Base-by-base conservation (phyloP, 371 early-diverging fungal genomes). In the Rhizopus microsporus region DNA sequence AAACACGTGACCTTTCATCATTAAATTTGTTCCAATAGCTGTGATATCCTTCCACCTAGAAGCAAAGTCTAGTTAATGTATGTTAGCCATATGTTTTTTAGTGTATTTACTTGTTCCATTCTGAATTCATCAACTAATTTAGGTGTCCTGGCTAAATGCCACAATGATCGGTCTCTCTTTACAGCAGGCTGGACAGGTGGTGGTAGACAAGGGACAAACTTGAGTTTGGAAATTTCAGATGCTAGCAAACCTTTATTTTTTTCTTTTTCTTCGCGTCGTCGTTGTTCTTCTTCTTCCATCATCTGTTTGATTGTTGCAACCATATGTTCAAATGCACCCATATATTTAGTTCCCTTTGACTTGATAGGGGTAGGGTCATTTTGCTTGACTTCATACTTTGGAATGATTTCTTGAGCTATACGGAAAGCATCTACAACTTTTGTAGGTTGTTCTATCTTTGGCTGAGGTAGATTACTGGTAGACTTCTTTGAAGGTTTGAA, bases 121-220 rank as follows among this genome's bases (percentile, higher is more conserved):
- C 51, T 52, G 30, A 65, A 60, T 10, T 60, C 60, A n/a, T 56
- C 61, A n/a, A 60, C 17, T 7, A 65, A 33, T 33, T 60, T 47
- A 8, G 53, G 49, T 13, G 60, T 60, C 3, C 54, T 47, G 7
- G 52, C 46, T 17, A 65, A 54, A 16, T 54, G 57, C 66, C 66
- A 65, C 12, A 65, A n/a, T 4, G 39, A 42, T 32, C 61, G 42
- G 12, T 57, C 61, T 17, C 57, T 46, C 17, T 57, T 44, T 3
- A 31, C 34, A 17, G 48, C 31, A 17, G 61, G 61, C 16, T 53
- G 42, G 38, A 47, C 33, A 15, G 66, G 66, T 8, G 54, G 55
- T 29, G 43, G 39, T 10, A 65, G 13, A 40, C 57, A 60, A 12
- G 56, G 46, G 39, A 46, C 53, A 45, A 57, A 57, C 7, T 45